Conservation (phyloP, 345 rosid species). For the Moringa oleifera region DNA sequence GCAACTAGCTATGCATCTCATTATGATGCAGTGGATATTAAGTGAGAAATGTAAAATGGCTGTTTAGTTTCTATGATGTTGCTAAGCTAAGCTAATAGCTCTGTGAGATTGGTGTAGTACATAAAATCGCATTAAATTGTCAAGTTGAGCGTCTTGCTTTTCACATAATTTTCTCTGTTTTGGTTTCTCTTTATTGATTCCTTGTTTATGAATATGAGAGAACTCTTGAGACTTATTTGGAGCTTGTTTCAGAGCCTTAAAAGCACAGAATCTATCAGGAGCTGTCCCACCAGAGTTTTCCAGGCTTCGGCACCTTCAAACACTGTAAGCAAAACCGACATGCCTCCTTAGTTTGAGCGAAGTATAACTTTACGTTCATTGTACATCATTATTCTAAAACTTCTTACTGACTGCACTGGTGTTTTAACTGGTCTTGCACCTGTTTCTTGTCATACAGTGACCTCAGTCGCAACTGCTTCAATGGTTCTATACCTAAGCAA, state of each 20-base stretch:
- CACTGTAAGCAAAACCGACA: slow-evolving; percentile 42
- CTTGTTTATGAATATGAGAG: background rate
- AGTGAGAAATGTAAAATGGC: too few species aligned
- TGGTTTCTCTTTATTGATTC: background rate
- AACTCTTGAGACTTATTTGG: background rate
- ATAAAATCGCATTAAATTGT: too few species aligned
- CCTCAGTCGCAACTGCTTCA: slow-evolving; percentile 69
- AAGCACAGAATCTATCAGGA: slow-evolving; percentile 65
- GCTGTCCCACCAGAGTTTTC: slow-evolving; percentile 65
- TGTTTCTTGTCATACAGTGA: slow-evolving; percentile 40
- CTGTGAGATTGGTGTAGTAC: too few species aligned
- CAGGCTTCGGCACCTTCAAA: slow-evolving; percentile 57
- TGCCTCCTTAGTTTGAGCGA: background rate
- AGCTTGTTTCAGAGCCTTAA: slow-evolving; percentile 45
- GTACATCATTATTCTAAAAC: too few species aligned
- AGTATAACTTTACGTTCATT: background rate
- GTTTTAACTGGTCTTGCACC: background rate
- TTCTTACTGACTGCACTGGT: background rate
- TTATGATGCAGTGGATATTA: too few species aligned
- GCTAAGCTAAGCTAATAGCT: too few species aligned
- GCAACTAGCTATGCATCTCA: too few species aligned
- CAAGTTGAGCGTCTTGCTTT: too few species aligned
- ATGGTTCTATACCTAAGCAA: slow-evolving; percentile 69
- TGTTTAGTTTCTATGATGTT: too few species aligned
- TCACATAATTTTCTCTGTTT: too few species aligned